phyloP scores from a whole-genome alignment of 108 stramenopile species.

The Fistulifera pelliculosa region DNA sequence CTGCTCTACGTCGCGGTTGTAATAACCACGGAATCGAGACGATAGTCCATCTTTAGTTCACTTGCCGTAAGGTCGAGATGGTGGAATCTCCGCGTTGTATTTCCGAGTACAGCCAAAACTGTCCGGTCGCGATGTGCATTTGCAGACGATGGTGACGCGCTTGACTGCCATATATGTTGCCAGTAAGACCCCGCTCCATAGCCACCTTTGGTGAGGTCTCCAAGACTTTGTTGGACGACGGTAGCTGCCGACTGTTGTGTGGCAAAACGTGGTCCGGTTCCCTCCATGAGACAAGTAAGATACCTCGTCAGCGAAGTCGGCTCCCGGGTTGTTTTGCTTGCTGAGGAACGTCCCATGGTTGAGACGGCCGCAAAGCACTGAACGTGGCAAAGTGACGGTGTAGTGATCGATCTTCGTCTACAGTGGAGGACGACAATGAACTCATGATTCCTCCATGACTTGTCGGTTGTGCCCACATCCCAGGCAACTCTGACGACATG shows the following conservation, averaged over 20 bases:
- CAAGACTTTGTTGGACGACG: constrained; percentile 40
- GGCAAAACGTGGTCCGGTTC: constrained; percentile 59
- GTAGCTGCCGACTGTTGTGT: constrained; percentile 55
- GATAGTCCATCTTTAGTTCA: constrained; percentile 42
- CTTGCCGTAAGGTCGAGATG: constrained; percentile 30
- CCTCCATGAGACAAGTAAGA: constrained; percentile 48
- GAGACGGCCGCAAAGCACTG: constrained; percentile 49
- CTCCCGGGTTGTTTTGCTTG: neutral
- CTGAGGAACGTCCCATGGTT: neutral
- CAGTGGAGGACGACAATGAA: constrained; percentile 26
- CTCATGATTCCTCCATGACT: constrained; percentile 33
- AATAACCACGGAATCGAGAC: constrained; percentile 36
- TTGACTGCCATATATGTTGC: constrained; percentile 20
- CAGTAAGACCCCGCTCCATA: constrained; percentile 62
- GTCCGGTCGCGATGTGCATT: constrained; percentile 6
- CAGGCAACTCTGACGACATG: constrained; percentile 33
- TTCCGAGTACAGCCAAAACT: constrained; percentile 53
- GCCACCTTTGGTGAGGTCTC: constrained; percentile 26
- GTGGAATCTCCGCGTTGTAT: constrained; percentile 47
- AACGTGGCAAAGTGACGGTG: constrained; percentile 70
- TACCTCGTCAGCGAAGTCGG: constrained; percentile 5
- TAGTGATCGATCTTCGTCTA: constrained; percentile 29
- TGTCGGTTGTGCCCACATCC: constrained; percentile 48
- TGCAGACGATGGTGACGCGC: neutral
- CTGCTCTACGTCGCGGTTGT: constrained; percentile 50